Evolutionary conservation across 2,329 filamentous ascomycete species (phyloP).

Genomic region (Trichoderma cornu-damae): DNA sequence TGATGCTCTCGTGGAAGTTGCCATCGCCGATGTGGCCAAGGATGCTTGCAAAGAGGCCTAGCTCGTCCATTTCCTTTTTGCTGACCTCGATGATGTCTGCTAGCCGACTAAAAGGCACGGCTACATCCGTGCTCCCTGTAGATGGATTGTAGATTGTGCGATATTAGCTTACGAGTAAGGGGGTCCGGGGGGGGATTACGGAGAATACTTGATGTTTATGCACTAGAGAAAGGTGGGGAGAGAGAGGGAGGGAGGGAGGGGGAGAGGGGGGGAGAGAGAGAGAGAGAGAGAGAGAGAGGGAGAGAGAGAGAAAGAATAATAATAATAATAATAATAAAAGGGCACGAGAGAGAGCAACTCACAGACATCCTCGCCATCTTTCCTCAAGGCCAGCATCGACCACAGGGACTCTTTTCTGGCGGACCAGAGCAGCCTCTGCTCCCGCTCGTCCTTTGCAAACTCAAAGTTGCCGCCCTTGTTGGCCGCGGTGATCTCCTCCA

Average conservation of each 20-base stretch:
- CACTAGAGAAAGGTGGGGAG: background rate
- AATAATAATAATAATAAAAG: too few relatives aligned
- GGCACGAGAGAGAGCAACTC: slow-evolving; percentile 35
- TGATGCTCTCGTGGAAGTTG: slow-evolving; percentile 90
- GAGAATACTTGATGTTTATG: background rate
- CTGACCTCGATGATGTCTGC: slow-evolving; percentile 75
- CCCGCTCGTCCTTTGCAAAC: slow-evolving; percentile 65
- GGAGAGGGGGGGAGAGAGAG: background rate
- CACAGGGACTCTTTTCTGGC: slow-evolving; percentile 80
- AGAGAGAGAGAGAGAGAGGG: too few relatives aligned
- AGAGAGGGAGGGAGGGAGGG: too few relatives aligned
- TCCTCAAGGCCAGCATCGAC: slow-evolving; percentile 69
- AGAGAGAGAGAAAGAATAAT: too few relatives aligned
- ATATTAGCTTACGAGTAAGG: too few relatives aligned
- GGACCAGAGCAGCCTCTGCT: slow-evolving; percentile 73
- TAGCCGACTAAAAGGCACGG: slow-evolving; percentile 70
- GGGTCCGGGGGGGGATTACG: background rate
- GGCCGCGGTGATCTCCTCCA: slow-evolving; percentile 60
- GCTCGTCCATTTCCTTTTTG: slow-evolving; percentile 81
- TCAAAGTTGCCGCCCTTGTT: slow-evolving; percentile 66
- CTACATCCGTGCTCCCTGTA: slow-evolving; percentile 73
- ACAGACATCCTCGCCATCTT: slow-evolving; percentile 64
- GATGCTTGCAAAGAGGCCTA: slow-evolving; percentile 82
- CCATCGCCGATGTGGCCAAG: slow-evolving; percentile 89
- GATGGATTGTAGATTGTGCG: background rate